A percentile compares a stretch with the other conserved stretches of the same genome.
Conservation (phyloP, 345 rosid genomes). For the Rhodamnia argentea region DNA sequence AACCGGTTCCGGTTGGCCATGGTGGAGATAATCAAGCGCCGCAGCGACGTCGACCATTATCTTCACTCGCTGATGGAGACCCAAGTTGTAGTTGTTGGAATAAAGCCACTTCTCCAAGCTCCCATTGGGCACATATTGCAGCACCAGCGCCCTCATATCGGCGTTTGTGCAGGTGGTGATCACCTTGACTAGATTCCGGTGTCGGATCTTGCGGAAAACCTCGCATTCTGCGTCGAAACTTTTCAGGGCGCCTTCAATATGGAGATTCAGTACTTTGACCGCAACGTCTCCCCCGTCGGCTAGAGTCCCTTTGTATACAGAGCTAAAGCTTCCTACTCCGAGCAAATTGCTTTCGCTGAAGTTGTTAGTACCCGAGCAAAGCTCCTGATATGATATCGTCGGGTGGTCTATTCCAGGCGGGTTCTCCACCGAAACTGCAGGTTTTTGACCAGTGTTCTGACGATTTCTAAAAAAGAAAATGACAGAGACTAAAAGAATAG, state of each 20-base stretch:
- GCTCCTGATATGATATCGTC: not conserved
- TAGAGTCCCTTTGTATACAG: conserved; percentile 1
- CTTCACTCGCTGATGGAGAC: not conserved
- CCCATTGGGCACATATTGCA: conserved; percentile 7
- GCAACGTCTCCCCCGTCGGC: not conserved
- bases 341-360: conserved; percentile 1
- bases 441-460: not conserved
- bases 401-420: not conserved
- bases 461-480: not conserved
- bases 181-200: conserved; percentile 12
- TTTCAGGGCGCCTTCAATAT: not conserved
- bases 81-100: not conserved
- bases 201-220: not conserved
- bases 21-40: not conserved
- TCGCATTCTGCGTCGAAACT: conserved; percentile 10
- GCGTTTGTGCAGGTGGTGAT: conserved; percentile 2
- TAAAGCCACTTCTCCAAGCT: conserved; percentile 4
- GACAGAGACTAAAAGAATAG: not conserved
- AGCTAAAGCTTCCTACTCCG: conserved; percentile 5
- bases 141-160: conserved; percentile 1
- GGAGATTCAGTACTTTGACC: conserved; percentile 1
- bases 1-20: not conserved
- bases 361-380: conserved; percentile 2
- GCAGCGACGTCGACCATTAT: not conserved
- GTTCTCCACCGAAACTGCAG: not conserved